Conservation (phyloP, 306 rosid species). For the Casuarina cunninghamiana region DNA sequence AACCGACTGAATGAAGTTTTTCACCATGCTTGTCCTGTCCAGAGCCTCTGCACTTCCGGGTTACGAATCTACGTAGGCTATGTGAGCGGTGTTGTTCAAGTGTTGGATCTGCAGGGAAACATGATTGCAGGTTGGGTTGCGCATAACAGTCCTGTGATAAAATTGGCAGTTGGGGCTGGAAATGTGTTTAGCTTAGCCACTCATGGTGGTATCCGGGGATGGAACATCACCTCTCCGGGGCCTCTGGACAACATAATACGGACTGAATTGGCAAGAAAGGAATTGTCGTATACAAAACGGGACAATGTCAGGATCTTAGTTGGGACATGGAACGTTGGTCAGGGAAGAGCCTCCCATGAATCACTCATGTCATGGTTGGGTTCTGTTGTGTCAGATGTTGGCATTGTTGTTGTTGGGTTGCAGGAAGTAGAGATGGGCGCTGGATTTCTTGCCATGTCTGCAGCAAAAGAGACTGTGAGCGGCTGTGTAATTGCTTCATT, state of each 20-base stretch:
- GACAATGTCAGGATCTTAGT: slow-evolving; percentile 76
- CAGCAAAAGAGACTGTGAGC: slow-evolving; percentile 97
- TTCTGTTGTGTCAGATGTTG: slow-evolving; percentile 81
- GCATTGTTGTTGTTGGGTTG: slow-evolving; percentile 91
- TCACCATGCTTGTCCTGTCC: slow-evolving; percentile 75
- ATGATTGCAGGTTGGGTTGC: slow-evolving; percentile 87
- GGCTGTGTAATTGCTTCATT: slow-evolving; percentile 16
- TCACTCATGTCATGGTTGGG: slow-evolving; percentile 89
- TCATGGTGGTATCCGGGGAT: slow-evolving; percentile 95
- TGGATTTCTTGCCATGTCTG: slow-evolving; percentile 98
- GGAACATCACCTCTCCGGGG: slow-evolving; percentile 89
- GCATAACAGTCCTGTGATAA: slow-evolving; percentile 85
- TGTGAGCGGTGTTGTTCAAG: slow-evolving; percentile 79
- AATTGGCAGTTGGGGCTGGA: slow-evolving; percentile 65
- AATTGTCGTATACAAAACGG: slow-evolving; percentile 55
- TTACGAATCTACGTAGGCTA: slow-evolving; percentile 76
- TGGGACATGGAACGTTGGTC: slow-evolving; percentile 99
- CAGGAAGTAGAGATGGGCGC: slow-evolving; percentile 99
- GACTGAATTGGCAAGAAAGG: slow-evolving; percentile 71
- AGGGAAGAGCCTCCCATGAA: slow-evolving; percentile 91
- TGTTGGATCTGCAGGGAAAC: slow-evolving; percentile 88
- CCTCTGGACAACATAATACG: slow-evolving; percentile 69
- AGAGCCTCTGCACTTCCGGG: slow-evolving; percentile 82
- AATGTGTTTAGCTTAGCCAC: slow-evolving; percentile 87
- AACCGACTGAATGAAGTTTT: slow-evolving; percentile 76